Base-by-base conservation (phyloP, 352 stramenopile genomes). In the Pythium dissotocum region DNA sequence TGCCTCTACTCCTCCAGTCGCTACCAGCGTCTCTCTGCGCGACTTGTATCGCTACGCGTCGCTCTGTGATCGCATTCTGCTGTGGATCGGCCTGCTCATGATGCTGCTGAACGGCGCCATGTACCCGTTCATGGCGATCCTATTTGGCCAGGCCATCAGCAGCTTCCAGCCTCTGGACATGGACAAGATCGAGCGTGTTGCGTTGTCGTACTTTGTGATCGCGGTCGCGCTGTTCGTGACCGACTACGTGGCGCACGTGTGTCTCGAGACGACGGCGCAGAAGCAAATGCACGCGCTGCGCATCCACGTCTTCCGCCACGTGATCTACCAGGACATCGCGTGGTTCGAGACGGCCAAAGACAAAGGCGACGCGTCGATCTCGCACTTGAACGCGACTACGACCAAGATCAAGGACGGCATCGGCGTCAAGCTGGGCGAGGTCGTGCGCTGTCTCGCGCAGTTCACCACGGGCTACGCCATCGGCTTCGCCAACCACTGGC, bases 371-470 rank as follows among this genome's bases (percentile, higher is more conserved):
- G 51, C 35, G 26, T 62, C 58, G 2, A 67, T 60, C 24, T 55
- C 66, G 4, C 53, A 72, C 10, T 44, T 80, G 0, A 67, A 64
- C 26, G 59, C 60, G 24, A 71, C 73, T n/a, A 80, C 75, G 0
- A 52, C 69, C n/a, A 74, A 70, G 57, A 78, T 80, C 51, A 76
- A 78, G 60, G 75, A 80, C 59, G 75, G 71, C 36, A 76, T 80
- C 58, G 72, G 72, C 58, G 59, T 72, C 35, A 76, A 76, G 53
- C 53, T 72, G 10, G 69, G 69, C 16, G 69, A 76, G 36, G 57
- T 55, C 26, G 36, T 76, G 44, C 63, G 69, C 2, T 76, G 58
- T 21, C 13, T 53, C 1, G 35, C 65, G 9, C 65, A 73, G 48
- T 76, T 73, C 21, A 10, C 56, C 40, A 55, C 54, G 9, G 69